phyloP scores from a whole-genome alignment of 768 basidiomycete species.

The Kwoniella dendrophila region DNA sequence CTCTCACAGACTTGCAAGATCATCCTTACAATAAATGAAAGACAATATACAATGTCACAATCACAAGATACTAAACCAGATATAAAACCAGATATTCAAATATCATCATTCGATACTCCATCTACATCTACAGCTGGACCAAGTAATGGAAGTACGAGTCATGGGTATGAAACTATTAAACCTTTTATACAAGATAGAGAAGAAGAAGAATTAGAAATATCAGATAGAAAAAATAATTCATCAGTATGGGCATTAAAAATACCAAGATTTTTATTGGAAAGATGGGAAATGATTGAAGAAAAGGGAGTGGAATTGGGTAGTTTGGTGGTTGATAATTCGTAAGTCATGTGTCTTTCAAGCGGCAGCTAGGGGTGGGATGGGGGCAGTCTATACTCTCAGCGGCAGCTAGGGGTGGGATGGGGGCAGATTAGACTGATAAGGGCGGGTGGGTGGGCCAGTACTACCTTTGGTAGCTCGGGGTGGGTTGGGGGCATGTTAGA shows the following conservation, averaged over 20 bases:
- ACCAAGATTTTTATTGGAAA: conserved; percentile 80
- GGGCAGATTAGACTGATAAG: neutral
- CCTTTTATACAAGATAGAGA: conserved; percentile 11
- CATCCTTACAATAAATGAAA: neutral
- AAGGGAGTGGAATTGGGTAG: conserved; percentile 81
- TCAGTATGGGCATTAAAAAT: conserved; percentile 60
- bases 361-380: neutral
- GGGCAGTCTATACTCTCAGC: neutral
- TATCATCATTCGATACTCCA: neutral
- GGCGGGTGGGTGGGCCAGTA: neutral
- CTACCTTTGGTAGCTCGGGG: neutral
- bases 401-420: neutral
- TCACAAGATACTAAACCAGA: conserved; percentile 27
- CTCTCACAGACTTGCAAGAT: neutral
- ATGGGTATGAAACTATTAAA: neutral
- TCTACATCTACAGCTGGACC: conserved; percentile 6
- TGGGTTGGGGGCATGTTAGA: neutral
- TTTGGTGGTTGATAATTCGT: conserved; percentile 71
- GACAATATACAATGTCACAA: neutral
- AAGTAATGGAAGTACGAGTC: too few species aligned
- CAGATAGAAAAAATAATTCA: conserved; percentile 11
- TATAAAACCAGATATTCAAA: conserved; percentile 1
- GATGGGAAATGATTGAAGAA: conserved; percentile 74
- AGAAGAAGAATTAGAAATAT: conserved; percentile 26
- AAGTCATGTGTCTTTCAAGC: neutral